These are phyloP conservation scores for Metschnikowia drakensbergensis DNA, from an alignment of 805 yeast species.

Conservation along the genomic window DNA sequence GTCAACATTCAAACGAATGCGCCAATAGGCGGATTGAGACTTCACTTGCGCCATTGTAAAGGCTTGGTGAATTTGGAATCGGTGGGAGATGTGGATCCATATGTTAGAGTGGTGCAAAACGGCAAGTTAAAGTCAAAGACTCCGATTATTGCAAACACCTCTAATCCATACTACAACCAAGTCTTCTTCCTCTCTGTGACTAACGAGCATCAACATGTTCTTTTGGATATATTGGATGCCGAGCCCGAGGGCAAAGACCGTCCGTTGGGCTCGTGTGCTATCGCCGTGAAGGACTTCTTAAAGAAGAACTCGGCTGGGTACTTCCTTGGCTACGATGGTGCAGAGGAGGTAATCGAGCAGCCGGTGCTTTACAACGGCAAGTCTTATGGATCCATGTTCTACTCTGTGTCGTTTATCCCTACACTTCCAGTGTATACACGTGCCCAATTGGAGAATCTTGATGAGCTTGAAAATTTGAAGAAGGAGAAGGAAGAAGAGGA, in stretches of 20 bases:
- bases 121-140: constrained; percentile 58
- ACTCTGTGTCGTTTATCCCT: constrained; percentile 64
- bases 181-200: constrained; percentile 58
- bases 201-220: constrained; percentile 56
- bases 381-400: constrained; percentile 46
- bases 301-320: constrained; percentile 46
- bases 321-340: constrained; percentile 49
- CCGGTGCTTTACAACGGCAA: constrained; percentile 39
- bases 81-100: constrained; percentile 75
- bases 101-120: constrained; percentile 54
- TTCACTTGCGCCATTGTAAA: constrained; percentile 52
- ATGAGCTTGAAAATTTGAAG: constrained; percentile 36
- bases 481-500: constrained; percentile 33
- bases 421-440: constrained; percentile 58
- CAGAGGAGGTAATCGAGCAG: constrained; percentile 42
- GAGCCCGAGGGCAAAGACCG: constrained; percentile 64
- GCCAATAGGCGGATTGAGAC: constrained; percentile 64
- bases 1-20: constrained; percentile 45
- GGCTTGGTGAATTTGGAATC: constrained; percentile 56
- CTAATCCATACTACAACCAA: constrained; percentile 57
- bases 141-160: constrained; percentile 47
- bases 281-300: constrained; percentile 48
- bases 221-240: constrained; percentile 61
- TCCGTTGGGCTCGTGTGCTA: constrained; percentile 53
- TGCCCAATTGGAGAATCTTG: constrained; percentile 48